A percentile compares a stretch with the other conserved stretches of the same genome.
These are phyloP conservation scores for Sporodiniella umbellata DNA, from an alignment of 371 early-diverging fungal genomes.

Conservation along the genomic window DNA sequence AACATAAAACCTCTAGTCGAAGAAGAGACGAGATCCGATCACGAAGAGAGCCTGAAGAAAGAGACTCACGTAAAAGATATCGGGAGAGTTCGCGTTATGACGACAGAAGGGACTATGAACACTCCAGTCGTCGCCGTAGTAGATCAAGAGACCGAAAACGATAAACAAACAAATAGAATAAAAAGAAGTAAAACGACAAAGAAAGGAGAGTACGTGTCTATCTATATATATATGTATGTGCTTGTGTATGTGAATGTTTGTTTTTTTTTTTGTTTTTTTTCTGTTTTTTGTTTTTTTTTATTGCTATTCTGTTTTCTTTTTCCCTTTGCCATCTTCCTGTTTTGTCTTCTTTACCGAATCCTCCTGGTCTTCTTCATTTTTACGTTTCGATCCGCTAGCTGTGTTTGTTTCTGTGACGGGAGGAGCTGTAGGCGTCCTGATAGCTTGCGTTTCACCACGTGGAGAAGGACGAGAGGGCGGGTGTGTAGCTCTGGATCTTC, in stretches of 20 bases:
- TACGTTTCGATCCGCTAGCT: background rate
- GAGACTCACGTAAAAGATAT: constrained; percentile 1
- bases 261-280: background rate
- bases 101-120: constrained; percentile 3
- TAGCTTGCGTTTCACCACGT: background rate
- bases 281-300: background rate
- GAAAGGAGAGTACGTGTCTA: background rate
- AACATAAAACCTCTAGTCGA: constrained; percentile 18
- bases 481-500: background rate
- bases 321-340: background rate
- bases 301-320: background rate
- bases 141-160: constrained; percentile 1
- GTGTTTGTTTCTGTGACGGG: background rate
- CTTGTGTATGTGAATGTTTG: background rate
- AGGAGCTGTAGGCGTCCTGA: background rate
- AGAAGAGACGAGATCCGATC: constrained; percentile 19
- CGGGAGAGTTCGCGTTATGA: too few species aligned
- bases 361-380: background rate
- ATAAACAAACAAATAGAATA: background rate
- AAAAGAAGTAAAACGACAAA: background rate
- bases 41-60: constrained; percentile 14
- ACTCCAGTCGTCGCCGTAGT: background rate
- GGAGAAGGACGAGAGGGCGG: background rate
- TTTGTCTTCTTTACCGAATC: background rate
- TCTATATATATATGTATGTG: background rate